phyloP scores from a whole-genome alignment of 306 rosid species.

The Vicia faba region DNA sequence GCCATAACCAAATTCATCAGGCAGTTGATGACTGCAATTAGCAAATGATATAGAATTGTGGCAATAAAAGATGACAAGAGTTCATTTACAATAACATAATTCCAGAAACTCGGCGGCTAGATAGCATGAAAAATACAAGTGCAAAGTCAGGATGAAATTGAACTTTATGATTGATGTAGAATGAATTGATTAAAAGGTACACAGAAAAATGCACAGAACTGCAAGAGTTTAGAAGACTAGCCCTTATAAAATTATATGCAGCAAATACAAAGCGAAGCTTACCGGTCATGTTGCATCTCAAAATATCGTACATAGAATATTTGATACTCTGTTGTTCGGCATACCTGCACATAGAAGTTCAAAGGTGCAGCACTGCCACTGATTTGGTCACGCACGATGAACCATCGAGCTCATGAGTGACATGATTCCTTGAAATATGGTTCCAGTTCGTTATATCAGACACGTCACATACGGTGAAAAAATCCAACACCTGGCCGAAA shows the following conservation, averaged over 20 bases:
- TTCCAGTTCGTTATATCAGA: conserved; percentile 73
- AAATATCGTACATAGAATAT: conserved; percentile 32
- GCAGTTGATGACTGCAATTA: conserved; percentile 22
- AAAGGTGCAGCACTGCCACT: conserved; percentile 82
- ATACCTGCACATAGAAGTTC: conserved; percentile 39
- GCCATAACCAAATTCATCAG: conserved; percentile 21
- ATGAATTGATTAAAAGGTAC: conserved; percentile 53
- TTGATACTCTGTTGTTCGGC: conserved; percentile 33
- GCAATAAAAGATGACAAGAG: conserved; percentile 19
- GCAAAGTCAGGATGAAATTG: conserved; percentile 43
- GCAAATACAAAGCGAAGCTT: conserved; percentile 39
- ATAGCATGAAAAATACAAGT: conserved; percentile 35
- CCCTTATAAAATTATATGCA: conserved; percentile 47
- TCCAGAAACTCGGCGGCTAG: conserved; percentile 28
- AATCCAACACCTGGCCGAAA: conserved; percentile 94
- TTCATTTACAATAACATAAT: conserved; percentile 32
- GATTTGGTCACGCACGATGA: conserved; percentile 89
- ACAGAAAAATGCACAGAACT: conserved; percentile 36
- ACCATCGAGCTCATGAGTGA: conserved; percentile 90
- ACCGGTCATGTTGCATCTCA: conserved; percentile 32
- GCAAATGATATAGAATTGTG: conserved; percentile 17
- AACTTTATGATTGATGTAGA: conserved; percentile 54
- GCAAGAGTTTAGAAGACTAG: conserved; percentile 40
- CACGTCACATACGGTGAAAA: conserved; percentile 83
- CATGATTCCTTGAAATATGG: conserved; percentile 79